Percentiles rank a stretch among this genome's conserved stretches.
Evolutionary conservation across 2,329 filamentous ascomycete genomes (phyloP).

Genomic region (Botrytis sinoallii): DNA sequence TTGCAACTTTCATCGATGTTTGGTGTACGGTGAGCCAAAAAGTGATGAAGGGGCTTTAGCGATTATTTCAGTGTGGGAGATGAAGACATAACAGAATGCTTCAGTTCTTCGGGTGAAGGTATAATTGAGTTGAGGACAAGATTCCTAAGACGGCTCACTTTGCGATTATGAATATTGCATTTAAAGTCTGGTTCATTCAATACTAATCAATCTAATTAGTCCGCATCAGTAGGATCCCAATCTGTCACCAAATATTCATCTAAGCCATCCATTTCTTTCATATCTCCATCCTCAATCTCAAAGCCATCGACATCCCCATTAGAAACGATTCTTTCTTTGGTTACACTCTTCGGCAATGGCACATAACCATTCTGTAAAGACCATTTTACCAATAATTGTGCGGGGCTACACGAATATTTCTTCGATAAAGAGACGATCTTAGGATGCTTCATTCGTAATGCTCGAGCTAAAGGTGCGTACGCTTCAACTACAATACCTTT

Average conservation of each 20-base stretch:
- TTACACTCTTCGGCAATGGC: conserved; percentile 70
- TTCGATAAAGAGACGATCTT: conserved; percentile 58
- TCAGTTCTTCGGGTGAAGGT: neutral
- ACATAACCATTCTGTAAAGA: conserved; percentile 71
- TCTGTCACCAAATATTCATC: conserved; percentile 74
- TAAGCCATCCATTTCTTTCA: conserved; percentile 59
- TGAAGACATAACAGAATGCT: neutral
- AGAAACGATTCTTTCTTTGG: conserved; percentile 58
- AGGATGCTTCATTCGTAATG: conserved; percentile 65
- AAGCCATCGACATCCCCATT: conserved; percentile 62
- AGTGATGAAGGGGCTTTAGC: conserved; percentile 5
- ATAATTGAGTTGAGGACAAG: neutral
- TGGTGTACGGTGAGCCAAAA: neutral
- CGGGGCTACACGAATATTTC: conserved; percentile 68
- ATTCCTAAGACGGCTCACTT: neutral
- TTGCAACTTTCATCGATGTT: neutral
- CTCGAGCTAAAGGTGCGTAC: conserved; percentile 74
- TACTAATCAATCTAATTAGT: conserved; percentile 22
- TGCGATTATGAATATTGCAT: neutral
- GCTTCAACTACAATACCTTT: conserved; percentile 72
- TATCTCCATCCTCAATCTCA: conserved; percentile 59
- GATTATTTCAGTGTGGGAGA: neutral
- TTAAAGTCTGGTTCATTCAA: neutral
- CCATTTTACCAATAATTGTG: conserved; percentile 75
- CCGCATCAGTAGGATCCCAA: conserved; percentile 51